These are phyloP conservation scores for Salix udensis DNA, from an alignment of 345 rosid genomes.

Conservation along the genomic window DNA sequence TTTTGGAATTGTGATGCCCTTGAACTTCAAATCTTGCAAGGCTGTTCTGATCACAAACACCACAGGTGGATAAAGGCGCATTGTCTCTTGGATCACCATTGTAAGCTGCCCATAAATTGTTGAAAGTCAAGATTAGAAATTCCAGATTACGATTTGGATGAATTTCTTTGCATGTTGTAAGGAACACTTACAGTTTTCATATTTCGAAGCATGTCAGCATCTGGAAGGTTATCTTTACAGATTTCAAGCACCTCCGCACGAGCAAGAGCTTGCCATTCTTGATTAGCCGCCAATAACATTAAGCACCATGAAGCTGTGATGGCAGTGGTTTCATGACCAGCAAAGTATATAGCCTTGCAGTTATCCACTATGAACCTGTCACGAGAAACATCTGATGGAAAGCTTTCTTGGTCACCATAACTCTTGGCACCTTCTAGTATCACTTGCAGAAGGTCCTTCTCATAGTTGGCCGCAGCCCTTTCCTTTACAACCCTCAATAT, in stretches of 20 bases:
- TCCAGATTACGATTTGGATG: background rate
- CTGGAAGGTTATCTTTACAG: slow-evolving; percentile 20
- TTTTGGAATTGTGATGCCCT: slow-evolving; percentile 18
- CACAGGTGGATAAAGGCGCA: slow-evolving; percentile 16
- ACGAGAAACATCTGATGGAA: background rate
- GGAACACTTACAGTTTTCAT: slow-evolving; percentile 27
- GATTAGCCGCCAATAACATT: slow-evolving; percentile 28
- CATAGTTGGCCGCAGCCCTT: slow-evolving; percentile 12
- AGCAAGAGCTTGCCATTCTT: slow-evolving; percentile 25
- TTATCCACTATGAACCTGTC: slow-evolving; percentile 27
- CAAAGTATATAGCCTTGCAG: slow-evolving; percentile 33
- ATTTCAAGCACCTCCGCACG: slow-evolving; percentile 18
- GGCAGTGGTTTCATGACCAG: slow-evolving; percentile 30
- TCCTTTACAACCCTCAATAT: slow-evolving; percentile 14
- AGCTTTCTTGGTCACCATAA: background rate
- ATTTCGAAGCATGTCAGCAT: slow-evolving; percentile 23
- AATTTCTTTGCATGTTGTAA: background rate
- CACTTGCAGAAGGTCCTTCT: slow-evolving; percentile 25
- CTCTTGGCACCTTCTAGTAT: slow-evolving; percentile 20
- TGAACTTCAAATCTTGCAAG: slow-evolving; percentile 27
- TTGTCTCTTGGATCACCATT: slow-evolving; percentile 20
- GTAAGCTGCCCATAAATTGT: slow-evolving; percentile 14
- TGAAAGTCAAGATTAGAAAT: background rate
- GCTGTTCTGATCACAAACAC: slow-evolving; percentile 9
- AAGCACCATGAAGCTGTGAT: slow-evolving; percentile 18